Evolutionary conservation across 1,139 yeast species (phyloP).

Genomic region (Suhomyces yuchorum): DNA sequence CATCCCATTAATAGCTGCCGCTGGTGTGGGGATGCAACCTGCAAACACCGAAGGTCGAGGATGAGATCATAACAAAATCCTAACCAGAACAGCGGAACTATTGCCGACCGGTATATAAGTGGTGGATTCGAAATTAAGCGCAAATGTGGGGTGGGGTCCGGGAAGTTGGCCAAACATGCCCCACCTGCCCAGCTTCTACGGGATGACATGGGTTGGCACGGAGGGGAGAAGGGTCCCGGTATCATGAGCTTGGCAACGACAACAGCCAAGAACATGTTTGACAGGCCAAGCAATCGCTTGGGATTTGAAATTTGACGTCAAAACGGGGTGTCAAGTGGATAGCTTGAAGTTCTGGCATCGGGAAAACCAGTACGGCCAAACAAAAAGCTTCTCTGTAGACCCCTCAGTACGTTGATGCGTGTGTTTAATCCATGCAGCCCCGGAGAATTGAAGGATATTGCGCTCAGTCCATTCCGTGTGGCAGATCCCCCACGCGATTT

Average conservation of each 20-base stretch:
- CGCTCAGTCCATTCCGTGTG: background rate
- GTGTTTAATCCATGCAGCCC: background rate
- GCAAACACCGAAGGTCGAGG: background rate
- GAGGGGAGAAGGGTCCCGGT: background rate
- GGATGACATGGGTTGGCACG: background rate
- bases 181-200: background rate
- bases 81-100: background rate
- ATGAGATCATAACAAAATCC: background rate
- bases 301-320: background rate
- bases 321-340: no score
- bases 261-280: background rate
- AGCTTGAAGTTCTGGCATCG: no score
- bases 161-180: background rate
- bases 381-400: background rate
- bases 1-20: background rate
- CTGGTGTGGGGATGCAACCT: background rate
- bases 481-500: constrained; percentile 1
- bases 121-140: background rate
- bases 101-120: background rate
- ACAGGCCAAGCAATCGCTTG: background rate
- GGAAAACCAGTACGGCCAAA: no score
- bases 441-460: background rate
- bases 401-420: background rate
- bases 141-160: background rate
- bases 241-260: background rate